Evolutionary conservation across 2,329 filamentous ascomycete species (phyloP).

Genomic region (Arachnopeziza araneosa): DNA sequence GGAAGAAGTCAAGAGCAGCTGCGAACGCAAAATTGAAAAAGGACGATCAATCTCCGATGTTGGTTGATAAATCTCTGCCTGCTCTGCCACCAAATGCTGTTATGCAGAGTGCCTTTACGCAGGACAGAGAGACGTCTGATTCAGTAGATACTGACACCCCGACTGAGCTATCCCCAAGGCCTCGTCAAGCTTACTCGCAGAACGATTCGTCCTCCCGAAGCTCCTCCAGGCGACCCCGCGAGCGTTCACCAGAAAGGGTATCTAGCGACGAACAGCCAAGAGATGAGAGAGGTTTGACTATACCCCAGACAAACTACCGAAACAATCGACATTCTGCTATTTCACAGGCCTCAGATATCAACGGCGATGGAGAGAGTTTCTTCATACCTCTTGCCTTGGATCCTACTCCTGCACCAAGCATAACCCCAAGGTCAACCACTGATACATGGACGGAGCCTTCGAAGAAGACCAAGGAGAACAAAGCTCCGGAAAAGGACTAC

Average conservation of each 20-base stretch:
- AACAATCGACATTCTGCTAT: conserved; percentile 70
- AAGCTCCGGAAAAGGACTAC: conserved; percentile 47
- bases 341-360: conserved; percentile 44
- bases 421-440: conserved; percentile 49
- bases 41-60: conserved; percentile 59
- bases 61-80: conserved; percentile 87
- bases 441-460: conserved; percentile 41
- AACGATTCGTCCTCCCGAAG: conserved; percentile 51
- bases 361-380: conserved; percentile 49
- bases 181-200: conserved; percentile 44
- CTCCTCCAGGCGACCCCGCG: conserved; percentile 39
- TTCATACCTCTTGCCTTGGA: conserved; percentile 73
- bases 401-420: conserved; percentile 51
- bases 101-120: conserved; percentile 54
- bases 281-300: conserved; percentile 52
- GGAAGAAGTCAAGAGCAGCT: conserved; percentile 75
- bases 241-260: conserved; percentile 48
- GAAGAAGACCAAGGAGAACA: conserved; percentile 33
- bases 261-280: conserved; percentile 38
- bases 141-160: conserved; percentile 60
- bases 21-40: conserved; percentile 56
- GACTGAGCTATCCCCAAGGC: conserved; percentile 63
- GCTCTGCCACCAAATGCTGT: conserved; percentile 76
- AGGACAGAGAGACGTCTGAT: conserved; percentile 49
- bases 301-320: conserved; percentile 72